Evolutionary conservation across 2,329 filamentous ascomycete genomes (phyloP).

Genomic region (Fusarium palustre): DNA sequence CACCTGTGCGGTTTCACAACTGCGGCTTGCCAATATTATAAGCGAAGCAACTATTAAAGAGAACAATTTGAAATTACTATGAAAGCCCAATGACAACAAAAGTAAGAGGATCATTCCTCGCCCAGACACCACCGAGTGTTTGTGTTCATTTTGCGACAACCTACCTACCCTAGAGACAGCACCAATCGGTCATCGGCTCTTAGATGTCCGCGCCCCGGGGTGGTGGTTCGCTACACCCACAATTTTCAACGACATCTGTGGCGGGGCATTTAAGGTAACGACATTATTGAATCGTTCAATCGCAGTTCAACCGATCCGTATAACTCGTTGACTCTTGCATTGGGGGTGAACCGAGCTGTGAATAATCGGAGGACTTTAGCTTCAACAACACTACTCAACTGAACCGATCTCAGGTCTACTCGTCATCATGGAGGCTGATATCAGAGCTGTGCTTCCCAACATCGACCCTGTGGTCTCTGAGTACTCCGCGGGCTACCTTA

Average conservation of each 20-base stretch:
- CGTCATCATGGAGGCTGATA: conserved; percentile 82
- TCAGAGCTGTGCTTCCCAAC: conserved; percentile 83
- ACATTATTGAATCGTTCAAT: conserved; percentile 32
- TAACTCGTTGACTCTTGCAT: background rate
- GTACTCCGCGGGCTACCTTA: conserved; percentile 94
- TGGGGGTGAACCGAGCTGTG: background rate
- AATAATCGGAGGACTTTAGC: background rate
- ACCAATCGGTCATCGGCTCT: conserved; percentile 38
- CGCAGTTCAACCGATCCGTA: conserved; percentile 4
- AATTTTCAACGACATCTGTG: conserved; percentile 46
- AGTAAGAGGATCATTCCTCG: background rate
- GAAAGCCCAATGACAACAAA: background rate
- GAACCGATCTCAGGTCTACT: background rate
- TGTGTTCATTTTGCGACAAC: background rate
- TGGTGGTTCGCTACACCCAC: conserved; percentile 36
- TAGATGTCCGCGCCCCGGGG: conserved; percentile 19
- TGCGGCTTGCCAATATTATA: too few species aligned
- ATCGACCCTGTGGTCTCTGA: conserved; percentile 91
- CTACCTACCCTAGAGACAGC: conserved; percentile 19
- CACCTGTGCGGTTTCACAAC: too few species aligned
- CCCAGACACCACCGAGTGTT: background rate
- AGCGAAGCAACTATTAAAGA: too few species aligned
- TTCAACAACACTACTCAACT: background rate
- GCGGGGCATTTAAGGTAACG: conserved; percentile 41
- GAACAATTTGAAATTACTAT: too few species aligned